Evolutionary conservation across 208 protist species (phyloP).

Genomic region (Acanthamoeba triangularis): DNA sequence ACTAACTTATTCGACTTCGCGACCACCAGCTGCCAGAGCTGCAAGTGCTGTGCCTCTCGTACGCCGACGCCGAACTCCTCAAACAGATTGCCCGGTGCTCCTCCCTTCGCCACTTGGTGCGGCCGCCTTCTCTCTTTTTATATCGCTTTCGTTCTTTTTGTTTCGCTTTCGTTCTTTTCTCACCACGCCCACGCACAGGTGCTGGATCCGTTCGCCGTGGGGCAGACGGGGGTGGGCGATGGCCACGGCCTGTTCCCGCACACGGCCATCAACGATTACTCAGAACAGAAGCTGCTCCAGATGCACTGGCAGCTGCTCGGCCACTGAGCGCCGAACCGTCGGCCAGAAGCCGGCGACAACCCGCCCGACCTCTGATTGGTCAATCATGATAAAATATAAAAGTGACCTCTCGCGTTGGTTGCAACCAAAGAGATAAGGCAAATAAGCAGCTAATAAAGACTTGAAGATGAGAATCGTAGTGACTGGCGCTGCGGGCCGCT

Average conservation of each 20-base stretch:
- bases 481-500: not conserved
- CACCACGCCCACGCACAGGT: not conserved
- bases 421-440: not conserved
- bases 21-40: not conserved
- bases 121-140: not conserved
- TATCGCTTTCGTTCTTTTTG: not conserved
- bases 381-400: too few species aligned
- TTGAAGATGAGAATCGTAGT: not conserved
- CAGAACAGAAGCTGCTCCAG: slow-evolving; percentile 53
- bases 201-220: slow-evolving; percentile 25
- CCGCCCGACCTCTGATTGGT: too few species aligned
- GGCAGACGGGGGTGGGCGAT: not conserved
- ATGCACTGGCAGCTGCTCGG: slow-evolving; percentile 26
- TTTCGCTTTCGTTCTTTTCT: not conserved
- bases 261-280: slow-evolving; percentile 50
- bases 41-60: slow-evolving; percentile 37
- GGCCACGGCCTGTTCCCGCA: not conserved
- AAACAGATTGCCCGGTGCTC: not conserved
- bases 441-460: not conserved
- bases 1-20: not conserved
- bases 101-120: slow-evolving; percentile 1
- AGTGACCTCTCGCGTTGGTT: too few species aligned
- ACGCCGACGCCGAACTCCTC: not conserved
- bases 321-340: not conserved
- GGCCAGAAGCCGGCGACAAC: too few species aligned